Conservation (phyloP, 164 flowering plant species). For the Annona cherimola region DNA sequence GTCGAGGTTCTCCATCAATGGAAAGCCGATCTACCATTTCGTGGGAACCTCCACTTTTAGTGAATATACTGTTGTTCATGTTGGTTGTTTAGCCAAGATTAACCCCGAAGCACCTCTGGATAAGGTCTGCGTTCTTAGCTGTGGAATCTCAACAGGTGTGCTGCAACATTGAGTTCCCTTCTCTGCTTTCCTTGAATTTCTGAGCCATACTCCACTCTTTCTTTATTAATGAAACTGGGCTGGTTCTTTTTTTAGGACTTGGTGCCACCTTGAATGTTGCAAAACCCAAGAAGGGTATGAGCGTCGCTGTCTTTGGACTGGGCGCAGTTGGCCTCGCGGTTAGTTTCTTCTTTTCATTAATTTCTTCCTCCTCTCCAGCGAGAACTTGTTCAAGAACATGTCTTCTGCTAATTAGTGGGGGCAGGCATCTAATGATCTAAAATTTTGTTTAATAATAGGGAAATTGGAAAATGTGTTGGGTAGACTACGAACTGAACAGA, state of each 20-base stretch:
- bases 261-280: slow-evolving; percentile 85
- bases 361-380: neutral
- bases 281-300: slow-evolving; percentile 55
- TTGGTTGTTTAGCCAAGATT: slow-evolving; percentile 71
- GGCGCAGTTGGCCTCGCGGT: slow-evolving; percentile 88
- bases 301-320: slow-evolving; percentile 68
- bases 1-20: slow-evolving; percentile 52
- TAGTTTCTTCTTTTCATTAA: slow-evolving; percentile 15
- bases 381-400: too few species aligned
- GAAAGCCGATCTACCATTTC: slow-evolving; percentile 62
- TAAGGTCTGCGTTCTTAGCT: slow-evolving; percentile 65
- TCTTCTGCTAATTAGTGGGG: too few species aligned
- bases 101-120: slow-evolving; percentile 76
- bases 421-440: too few species aligned
- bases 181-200: neutral
- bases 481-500: too few species aligned
- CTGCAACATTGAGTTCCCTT: neutral
- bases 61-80: slow-evolving; percentile 75
- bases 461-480: too few species aligned
- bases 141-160: slow-evolving; percentile 51
- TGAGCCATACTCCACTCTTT: neutral
- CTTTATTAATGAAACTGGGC: neutral
- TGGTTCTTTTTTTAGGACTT: slow-evolving; percentile 33
- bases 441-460: too few species aligned
- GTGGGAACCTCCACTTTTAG: slow-evolving; percentile 84